Evolutionary conservation across 2,329 filamentous ascomycete genomes (phyloP).

Genomic region (Ophiognomonia clavigignenti-juglandacearum): DNA sequence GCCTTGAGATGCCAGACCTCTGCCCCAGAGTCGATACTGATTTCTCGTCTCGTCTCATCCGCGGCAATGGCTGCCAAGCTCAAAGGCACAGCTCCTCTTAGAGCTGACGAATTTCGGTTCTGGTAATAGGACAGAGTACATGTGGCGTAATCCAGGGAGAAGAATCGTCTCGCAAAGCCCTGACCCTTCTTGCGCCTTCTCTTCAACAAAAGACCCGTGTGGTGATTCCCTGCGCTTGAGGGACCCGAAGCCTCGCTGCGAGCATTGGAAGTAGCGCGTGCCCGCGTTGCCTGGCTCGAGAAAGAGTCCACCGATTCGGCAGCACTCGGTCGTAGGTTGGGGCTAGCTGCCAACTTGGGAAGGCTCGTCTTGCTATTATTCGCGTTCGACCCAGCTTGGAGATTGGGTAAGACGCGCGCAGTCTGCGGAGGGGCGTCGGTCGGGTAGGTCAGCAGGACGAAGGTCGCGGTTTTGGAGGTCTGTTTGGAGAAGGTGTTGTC

Average conservation of each 20-base stretch:
- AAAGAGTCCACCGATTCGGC: constrained; percentile 59
- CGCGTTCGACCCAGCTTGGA: constrained; percentile 36
- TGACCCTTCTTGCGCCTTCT: constrained; percentile 89
- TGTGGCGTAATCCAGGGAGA: constrained; percentile 90
- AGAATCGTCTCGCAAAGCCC: constrained; percentile 88
- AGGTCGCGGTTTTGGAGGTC: constrained; percentile 88
- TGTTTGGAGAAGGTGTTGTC: constrained; percentile 99
- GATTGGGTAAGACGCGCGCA: constrained; percentile 62
- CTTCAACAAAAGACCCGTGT: constrained; percentile 84
- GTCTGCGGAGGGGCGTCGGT: constrained; percentile 74
- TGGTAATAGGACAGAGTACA: constrained; percentile 96
- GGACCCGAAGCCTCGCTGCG: constrained; percentile 42
- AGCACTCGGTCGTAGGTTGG: constrained; percentile 37
- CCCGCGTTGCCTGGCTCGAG: constrained; percentile 41
- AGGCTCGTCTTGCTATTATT: constrained; percentile 47
- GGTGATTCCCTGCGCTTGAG: constrained; percentile 50
- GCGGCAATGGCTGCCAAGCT: constrained; percentile 87
- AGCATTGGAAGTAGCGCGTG: constrained; percentile 45
- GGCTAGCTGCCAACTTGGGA: constrained; percentile 37
- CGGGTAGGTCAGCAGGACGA: constrained; percentile 91
- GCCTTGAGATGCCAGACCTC: constrained; percentile 95
- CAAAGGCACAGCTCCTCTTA: constrained; percentile 87
- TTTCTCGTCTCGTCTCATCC: constrained; percentile 82
- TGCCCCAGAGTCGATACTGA: constrained; percentile 93
- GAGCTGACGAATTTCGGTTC: constrained; percentile 84